A percentile compares a stretch with the other conserved stretches of the same genome.
phyloP scores from a whole-genome alignment of 2,329 filamentous ascomycete genomes.

The Fusarium sterilihyphosum region DNA sequence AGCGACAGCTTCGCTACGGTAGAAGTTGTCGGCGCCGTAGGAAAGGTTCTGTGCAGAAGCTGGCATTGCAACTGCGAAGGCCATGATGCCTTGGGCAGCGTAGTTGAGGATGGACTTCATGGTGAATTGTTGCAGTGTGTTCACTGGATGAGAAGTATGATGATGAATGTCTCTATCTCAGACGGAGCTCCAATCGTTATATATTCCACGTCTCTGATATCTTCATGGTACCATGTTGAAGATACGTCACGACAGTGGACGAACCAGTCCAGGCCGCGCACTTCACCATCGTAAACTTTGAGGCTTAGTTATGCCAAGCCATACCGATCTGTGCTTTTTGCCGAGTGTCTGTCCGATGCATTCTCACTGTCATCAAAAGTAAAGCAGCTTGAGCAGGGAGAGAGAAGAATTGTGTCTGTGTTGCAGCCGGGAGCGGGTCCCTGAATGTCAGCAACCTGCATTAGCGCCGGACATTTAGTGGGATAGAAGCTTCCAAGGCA shows the following conservation, averaged over 20 bases:
- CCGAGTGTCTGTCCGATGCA: not conserved
- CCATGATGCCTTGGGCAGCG: not conserved
- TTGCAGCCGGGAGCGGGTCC: not conserved
- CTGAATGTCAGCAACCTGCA: not conserved
- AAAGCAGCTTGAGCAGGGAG: not conserved
- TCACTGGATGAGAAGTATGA: too few species aligned
- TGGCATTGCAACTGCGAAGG: not conserved
- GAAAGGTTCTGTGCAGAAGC: not conserved
- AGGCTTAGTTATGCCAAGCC: not conserved
- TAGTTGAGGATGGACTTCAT: not conserved
- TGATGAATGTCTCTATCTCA: rapidly evolving
- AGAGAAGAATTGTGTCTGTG: not conserved
- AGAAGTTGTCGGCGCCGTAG: not conserved
- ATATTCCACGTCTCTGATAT: not conserved
- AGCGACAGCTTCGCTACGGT: not conserved
- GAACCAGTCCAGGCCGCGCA: not conserved
- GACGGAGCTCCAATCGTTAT: rapidly evolving
- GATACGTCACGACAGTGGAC: too few species aligned
- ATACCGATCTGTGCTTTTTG: rapidly evolving
- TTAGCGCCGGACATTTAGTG: not conserved
- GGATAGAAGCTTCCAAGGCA: not conserved
- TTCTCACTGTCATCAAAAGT: rapidly evolving
- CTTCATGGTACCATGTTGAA: not conserved
- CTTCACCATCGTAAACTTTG: not conserved
- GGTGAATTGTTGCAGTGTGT: rapidly evolving